Evolutionary conservation across 192 early-diverging fungal genomes (phyloP).

Genomic region (Coemansia sp.): DNA sequence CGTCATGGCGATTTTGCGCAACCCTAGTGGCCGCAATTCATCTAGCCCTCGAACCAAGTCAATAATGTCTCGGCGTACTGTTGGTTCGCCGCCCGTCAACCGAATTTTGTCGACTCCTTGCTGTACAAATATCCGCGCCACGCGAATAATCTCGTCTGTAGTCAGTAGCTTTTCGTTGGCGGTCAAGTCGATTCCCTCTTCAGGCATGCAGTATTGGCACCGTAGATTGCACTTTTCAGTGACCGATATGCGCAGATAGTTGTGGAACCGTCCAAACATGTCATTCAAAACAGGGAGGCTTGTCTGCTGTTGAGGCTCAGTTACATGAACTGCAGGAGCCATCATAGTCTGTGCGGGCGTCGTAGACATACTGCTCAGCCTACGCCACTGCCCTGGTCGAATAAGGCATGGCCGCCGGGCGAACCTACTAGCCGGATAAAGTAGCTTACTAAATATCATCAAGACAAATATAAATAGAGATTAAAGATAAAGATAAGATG

Average conservation of each 20-base stretch:
- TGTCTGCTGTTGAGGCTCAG: neutral
- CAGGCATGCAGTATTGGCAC: constrained; percentile 98
- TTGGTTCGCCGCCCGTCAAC: constrained; percentile 96
- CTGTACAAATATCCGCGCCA: constrained; percentile 82
- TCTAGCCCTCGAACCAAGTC: constrained; percentile 84
- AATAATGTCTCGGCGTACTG: constrained; percentile 86
- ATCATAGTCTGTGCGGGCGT: neutral
- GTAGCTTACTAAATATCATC: neutral
- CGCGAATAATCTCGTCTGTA: constrained; percentile 75
- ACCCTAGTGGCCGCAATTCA: constrained; percentile 68
- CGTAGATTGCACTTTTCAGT: constrained; percentile 96
- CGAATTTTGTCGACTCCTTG: constrained; percentile 94
- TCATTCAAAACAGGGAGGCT: constrained; percentile 60
- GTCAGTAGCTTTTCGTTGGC: constrained; percentile 72
- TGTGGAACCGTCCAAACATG: constrained; percentile 84
- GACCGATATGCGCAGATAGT: constrained; percentile 91
- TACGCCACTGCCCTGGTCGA: neutral
- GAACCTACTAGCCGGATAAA: neutral
- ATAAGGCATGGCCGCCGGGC: neutral
- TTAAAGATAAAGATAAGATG: constrained; percentile 6
- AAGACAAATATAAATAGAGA: constrained; percentile 4
- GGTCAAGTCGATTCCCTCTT: constrained; percentile 76
- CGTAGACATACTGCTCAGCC: neutral
- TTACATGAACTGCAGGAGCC: no score
- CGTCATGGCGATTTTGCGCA: constrained; percentile 86